phyloP scores from a whole-genome alignment of 164 flowering plant genomes.

The Protea cynaroides region DNA sequence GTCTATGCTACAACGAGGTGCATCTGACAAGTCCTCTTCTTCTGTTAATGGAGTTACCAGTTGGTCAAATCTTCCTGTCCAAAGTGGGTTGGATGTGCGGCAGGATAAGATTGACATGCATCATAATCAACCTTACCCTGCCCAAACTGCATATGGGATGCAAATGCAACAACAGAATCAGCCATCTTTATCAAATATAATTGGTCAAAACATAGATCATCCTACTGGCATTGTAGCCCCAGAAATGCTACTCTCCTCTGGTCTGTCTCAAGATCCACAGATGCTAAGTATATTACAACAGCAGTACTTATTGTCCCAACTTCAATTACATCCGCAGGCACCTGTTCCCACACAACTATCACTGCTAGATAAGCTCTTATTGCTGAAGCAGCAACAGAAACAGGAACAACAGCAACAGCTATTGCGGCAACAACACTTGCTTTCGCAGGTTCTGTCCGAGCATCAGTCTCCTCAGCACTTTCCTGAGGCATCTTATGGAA shows the following conservation, averaged over 20 bases:
- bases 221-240: constrained; percentile 34
- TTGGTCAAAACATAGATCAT: constrained; percentile 50
- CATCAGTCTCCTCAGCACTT: constrained; percentile 49
- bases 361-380: constrained; percentile 51
- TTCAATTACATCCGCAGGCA: constrained; percentile 58
- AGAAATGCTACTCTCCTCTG: constrained; percentile 59
- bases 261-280: constrained; percentile 72
- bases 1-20: constrained; percentile 52
- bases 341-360: constrained; percentile 51
- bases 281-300: constrained; percentile 69
- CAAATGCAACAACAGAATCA: constrained; percentile 58
- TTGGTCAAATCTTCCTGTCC: constrained; percentile 68
- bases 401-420: constrained; percentile 60
- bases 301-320: constrained; percentile 50
- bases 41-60: constrained; percentile 39
- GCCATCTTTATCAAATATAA: constrained; percentile 37
- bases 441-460: constrained; percentile 68
- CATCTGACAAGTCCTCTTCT: constrained; percentile 44
- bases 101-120: constrained; percentile 50
- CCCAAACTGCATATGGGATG: constrained; percentile 50
- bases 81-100: constrained; percentile 43
- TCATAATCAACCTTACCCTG: constrained; percentile 48
- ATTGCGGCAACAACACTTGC: constrained; percentile 53
- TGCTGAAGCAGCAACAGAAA: constrained; percentile 74
- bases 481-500: constrained; percentile 49